phyloP scores from a whole-genome alignment of 495 filamentous ascomycete species.

The Penicillium argentinense region DNA sequence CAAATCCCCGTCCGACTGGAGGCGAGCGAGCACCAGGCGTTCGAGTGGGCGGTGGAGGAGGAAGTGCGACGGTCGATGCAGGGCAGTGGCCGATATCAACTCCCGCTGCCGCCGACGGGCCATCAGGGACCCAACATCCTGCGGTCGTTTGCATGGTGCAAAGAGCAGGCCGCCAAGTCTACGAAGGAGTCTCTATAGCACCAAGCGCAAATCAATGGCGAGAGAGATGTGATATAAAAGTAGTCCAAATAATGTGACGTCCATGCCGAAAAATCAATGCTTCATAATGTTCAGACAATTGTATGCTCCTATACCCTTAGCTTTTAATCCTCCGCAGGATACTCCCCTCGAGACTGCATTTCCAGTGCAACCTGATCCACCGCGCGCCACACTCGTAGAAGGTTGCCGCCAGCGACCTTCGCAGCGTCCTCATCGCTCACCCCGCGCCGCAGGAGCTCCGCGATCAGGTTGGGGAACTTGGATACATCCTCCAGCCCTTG shows the following conservation, averaged over 20 bases:
- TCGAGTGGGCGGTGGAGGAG: slow-evolving; percentile 44
- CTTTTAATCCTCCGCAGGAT: slow-evolving; percentile 59
- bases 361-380: slow-evolving; percentile 64
- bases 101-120: neutral
- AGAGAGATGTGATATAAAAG: too few species aligned
- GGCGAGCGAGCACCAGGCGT: slow-evolving; percentile 45
- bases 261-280: too few species aligned
- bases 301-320: too few species aligned
- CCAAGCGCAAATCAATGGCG: too few species aligned
- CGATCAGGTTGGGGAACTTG: slow-evolving; percentile 78
- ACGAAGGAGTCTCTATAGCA: too few species aligned
- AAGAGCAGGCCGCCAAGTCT: neutral
- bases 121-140: slow-evolving; percentile 18
- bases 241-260: too few species aligned
- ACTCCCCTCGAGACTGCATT: slow-evolving; percentile 59
- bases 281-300: too few species aligned
- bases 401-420: slow-evolving; percentile 70
- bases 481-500: slow-evolving; percentile 71
- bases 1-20: slow-evolving; percentile 35
- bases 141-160: slow-evolving; percentile 16
- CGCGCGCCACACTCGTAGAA: slow-evolving; percentile 74
- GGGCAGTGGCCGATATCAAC: slow-evolving; percentile 10
- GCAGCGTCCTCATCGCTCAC: slow-evolving; percentile 64
- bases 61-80: slow-evolving; percentile 26
- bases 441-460: slow-evolving; percentile 66